These are phyloP conservation scores for Ustilago crameri DNA, from an alignment of 1,284 basidiomycete genomes.

Conservation along the genomic window DNA sequence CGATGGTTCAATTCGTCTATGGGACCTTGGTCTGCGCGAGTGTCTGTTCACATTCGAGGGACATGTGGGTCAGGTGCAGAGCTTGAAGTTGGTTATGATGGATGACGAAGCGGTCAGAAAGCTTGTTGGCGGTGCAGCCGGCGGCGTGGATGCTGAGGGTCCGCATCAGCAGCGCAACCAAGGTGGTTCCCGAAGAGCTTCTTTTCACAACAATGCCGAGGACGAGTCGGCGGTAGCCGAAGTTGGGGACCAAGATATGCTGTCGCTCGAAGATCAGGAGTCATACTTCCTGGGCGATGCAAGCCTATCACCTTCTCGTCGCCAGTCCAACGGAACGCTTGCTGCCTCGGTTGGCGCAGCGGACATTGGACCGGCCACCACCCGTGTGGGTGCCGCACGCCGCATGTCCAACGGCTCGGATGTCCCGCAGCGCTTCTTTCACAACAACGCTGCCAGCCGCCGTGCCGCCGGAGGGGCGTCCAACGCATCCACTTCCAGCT, in stretches of 20 bases:
- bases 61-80: slow-evolving; percentile 95
- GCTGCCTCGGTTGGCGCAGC: slow-evolving; percentile 21
- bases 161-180: slow-evolving; percentile 23
- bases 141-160: slow-evolving; percentile 56
- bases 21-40: slow-evolving; percentile 84
- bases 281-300: slow-evolving; percentile 43
- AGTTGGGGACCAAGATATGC: slow-evolving; percentile 39
- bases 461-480: neutral
- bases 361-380: slow-evolving; percentile 7
- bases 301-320: slow-evolving; percentile 23
- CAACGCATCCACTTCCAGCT: neutral
- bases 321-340: slow-evolving; percentile 4
- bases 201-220: slow-evolving; percentile 5
- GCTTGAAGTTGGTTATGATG: slow-evolving; percentile 79
- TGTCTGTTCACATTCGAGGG: slow-evolving; percentile 88
- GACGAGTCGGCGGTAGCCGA: slow-evolving; percentile 1
- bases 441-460: slow-evolving; percentile 1
- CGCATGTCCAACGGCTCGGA: slow-evolving; percentile 20
- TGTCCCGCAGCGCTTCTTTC: slow-evolving; percentile 38
- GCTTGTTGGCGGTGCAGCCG: slow-evolving; percentile 55
- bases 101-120: slow-evolving; percentile 62
- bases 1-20: slow-evolving; percentile 90
- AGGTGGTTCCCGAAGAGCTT: neutral
- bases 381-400: slow-evolving; percentile 7
- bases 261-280: slow-evolving; percentile 46